Percentiles rank a stretch among this genome's conserved stretches.
These are phyloP conservation scores for Hymenoscyphus repandus DNA, from an alignment of 2,329 filamentous ascomycete species.

Conservation along the genomic window DNA sequence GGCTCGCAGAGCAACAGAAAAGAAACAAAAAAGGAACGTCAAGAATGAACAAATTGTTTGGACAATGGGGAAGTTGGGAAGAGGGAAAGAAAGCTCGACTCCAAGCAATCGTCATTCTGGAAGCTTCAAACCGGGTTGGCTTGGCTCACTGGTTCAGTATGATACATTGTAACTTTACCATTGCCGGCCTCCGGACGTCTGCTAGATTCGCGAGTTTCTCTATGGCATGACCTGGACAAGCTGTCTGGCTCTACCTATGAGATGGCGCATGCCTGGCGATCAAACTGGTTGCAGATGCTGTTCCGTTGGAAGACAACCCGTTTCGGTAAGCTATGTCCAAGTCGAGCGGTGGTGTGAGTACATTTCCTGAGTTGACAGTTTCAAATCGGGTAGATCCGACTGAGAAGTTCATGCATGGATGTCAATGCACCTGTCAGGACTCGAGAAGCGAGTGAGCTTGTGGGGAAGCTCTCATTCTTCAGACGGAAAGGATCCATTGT, in stretches of 20 bases:
- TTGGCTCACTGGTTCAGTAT: background rate
- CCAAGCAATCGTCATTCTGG: background rate
- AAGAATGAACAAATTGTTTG: slow-evolving; percentile 6
- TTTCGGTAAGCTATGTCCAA: background rate
- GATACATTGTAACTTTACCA: slow-evolving; percentile 1
- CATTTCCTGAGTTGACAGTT: slow-evolving; percentile 15
- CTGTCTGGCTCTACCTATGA: slow-evolving; percentile 14
- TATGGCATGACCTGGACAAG: slow-evolving; percentile 17
- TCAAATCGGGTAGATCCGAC: slow-evolving; percentile 16
- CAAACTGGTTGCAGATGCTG: slow-evolving; percentile 12
- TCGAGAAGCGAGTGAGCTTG: no score
- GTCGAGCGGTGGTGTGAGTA: slow-evolving; percentile 5
- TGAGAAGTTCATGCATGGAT: slow-evolving; percentile 17
- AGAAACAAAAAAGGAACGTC: slow-evolving; percentile 5
- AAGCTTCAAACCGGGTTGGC: no score
- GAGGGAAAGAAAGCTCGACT: background rate
- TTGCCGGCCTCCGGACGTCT: background rate
- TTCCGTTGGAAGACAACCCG: background rate
- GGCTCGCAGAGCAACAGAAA: slow-evolving; percentile 18
- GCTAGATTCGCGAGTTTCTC: slow-evolving; percentile 12
- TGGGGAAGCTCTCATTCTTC: slow-evolving; percentile 1
- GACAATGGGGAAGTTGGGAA: slow-evolving; percentile 1
- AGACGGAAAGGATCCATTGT: slow-evolving; percentile 7
- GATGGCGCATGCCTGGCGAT: slow-evolving; percentile 16
- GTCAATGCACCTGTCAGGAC: background rate